phyloP scores from a whole-genome alignment of 257 asterid species.

The Asclepias syriaca region DNA sequence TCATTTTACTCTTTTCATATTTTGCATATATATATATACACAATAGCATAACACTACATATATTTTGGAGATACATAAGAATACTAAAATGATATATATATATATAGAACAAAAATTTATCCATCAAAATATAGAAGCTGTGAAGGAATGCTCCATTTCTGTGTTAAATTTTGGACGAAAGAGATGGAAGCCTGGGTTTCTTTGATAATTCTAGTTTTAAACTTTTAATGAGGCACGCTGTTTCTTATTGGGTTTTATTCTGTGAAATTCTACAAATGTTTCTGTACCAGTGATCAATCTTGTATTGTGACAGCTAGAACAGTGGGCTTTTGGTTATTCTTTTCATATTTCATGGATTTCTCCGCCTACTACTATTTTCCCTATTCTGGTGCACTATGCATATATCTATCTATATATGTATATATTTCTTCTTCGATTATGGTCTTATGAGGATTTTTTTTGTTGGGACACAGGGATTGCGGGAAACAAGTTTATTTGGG shows the following conservation, averaged over 20 bases:
- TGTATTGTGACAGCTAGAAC: background rate
- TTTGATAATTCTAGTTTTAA: background rate
- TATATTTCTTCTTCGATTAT: background rate
- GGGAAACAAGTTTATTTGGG: conserved; percentile 96
- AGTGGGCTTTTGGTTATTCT: background rate
- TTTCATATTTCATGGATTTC: background rate
- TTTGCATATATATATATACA: background rate
- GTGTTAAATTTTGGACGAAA: background rate
- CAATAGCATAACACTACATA: background rate
- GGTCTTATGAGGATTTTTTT: conserved; percentile 21
- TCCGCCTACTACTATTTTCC: background rate
- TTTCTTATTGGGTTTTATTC: background rate
- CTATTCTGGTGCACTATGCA: background rate
- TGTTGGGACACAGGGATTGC: conserved; percentile 74
- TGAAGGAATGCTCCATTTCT: background rate
- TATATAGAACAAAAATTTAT: background rate
- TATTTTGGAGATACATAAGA: background rate
- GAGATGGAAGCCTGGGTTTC: background rate
- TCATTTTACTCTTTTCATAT: background rate
- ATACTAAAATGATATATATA: background rate
- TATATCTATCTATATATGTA: background rate
- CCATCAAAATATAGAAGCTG: background rate
- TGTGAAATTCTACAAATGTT: background rate
- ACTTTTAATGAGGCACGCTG: background rate
- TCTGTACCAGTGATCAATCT: too few relatives aligned